phyloP scores from a whole-genome alignment of 2,329 filamentous ascomycete species.

The Pseudogymnoascus sp. region DNA sequence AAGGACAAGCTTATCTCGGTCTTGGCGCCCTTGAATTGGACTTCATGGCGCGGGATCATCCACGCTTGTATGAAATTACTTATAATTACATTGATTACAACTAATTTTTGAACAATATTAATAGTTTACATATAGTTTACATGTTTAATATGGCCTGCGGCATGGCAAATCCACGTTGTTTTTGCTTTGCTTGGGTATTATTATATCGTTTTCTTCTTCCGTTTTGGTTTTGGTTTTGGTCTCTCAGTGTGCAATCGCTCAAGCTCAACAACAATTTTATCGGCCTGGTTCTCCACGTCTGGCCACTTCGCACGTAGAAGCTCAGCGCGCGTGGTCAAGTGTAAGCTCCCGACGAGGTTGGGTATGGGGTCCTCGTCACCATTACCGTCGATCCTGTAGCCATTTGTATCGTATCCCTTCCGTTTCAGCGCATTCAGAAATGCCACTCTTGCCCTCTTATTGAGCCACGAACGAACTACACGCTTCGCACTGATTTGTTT shows the following conservation, averaged over 20 bases:
- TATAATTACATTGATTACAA: not conserved
- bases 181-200: constrained; percentile 6
- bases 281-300: not conserved
- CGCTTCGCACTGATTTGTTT: constrained; percentile 28
- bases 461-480: constrained; percentile 38
- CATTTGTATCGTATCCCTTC: constrained; percentile 34
- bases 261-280: not conserved
- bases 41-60: constrained; percentile 4
- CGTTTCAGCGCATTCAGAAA: constrained; percentile 36
- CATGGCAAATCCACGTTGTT: constrained; percentile 6
- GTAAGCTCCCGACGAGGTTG: not conserved
- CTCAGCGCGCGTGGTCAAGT: not conserved
- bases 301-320: not conserved
- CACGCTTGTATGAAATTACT: not conserved
- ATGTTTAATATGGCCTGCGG: not conserved
- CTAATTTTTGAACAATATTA: not conserved
- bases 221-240: not conserved
- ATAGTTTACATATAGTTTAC: not conserved
- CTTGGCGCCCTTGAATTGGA: not conserved
- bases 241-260: not conserved
- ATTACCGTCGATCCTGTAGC: constrained; percentile 10
- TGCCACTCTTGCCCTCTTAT: constrained; percentile 35
- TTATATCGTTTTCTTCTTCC: not conserved
- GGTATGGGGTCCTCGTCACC: not conserved
- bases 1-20: constrained; percentile 6